These are phyloP conservation scores for Phycomyces nitens DNA, from an alignment of 192 early-diverging fungal genomes.

Conservation along the genomic window DNA sequence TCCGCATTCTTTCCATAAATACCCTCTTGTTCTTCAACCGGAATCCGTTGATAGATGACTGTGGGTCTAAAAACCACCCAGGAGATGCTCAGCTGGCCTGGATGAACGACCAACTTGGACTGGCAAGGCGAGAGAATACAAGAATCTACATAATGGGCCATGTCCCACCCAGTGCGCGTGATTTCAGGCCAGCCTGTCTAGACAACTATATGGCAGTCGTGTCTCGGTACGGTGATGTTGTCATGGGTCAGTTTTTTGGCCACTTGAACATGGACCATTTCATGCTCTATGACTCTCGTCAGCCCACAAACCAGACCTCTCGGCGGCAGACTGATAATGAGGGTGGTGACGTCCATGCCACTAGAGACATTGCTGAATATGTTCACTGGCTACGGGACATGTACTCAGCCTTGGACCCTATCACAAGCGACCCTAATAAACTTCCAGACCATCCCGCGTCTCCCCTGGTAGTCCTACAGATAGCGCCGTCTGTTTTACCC, in stretches of 20 bases:
- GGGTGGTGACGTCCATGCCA: slow-evolving; percentile 7
- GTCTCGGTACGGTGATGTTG: slow-evolving; percentile 13
- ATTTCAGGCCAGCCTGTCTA: slow-evolving; percentile 20
- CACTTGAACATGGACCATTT: slow-evolving; percentile 32
- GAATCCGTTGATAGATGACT: slow-evolving; percentile 26
- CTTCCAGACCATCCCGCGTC: neutral
- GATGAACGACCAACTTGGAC: slow-evolving; percentile 20
- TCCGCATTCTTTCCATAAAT: slow-evolving; percentile 51
- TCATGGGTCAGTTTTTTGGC: slow-evolving; percentile 19
- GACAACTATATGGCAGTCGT: slow-evolving; percentile 15
- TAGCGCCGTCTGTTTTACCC: slow-evolving; percentile 36
- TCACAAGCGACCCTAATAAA: slow-evolving; percentile 9
- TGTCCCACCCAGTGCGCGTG: slow-evolving; percentile 29
- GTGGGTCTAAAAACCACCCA: slow-evolving; percentile 7
- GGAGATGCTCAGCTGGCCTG: slow-evolving; percentile 25
- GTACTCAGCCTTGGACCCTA: slow-evolving; percentile 13
- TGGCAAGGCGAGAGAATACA: slow-evolving; percentile 11
- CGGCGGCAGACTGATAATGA: neutral
- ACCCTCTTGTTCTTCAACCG: slow-evolving; percentile 33
- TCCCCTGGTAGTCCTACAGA: slow-evolving; percentile 21
- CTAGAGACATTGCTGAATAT: slow-evolving; percentile 20
- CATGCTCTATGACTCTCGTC: slow-evolving; percentile 16
- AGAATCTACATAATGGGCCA: slow-evolving; percentile 32
- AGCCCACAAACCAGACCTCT: neutral
- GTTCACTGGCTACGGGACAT: slow-evolving; percentile 14